Base-by-base conservation (phyloP, 192 early-diverging fungal genomes). In the Podila clonocystis region DNA sequence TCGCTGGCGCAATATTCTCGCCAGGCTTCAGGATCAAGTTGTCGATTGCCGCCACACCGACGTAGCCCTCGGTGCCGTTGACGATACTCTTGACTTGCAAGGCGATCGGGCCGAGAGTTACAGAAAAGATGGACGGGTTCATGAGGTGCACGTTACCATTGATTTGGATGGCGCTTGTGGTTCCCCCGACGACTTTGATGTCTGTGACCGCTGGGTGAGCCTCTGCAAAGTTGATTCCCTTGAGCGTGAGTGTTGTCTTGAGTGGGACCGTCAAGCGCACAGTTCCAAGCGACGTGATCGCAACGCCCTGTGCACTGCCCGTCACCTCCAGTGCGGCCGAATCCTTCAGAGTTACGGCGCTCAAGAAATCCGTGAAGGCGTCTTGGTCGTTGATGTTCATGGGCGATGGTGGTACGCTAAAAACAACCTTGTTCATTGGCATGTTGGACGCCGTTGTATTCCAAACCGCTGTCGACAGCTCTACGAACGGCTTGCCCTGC, bases 131-230 rank as follows among this genome's bases (percentile, higher is more conserved):
- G 17, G 59, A 60, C 1, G 59, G 59, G 30, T 60, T 60, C 15
- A 11, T 30, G 13, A 60, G 29, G 17, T 30, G 28, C 59, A 60
- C 59, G 59, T 60, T 60, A 15, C 59, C 59, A 5, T 7, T 60
- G 59, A 60, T 60, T 15, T 9, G 24, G 15, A 33, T 30, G 15
- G 24, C 15, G 17, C 28, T 30, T 17, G 59, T 60, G 15, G 22
- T 60, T 1, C 59, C 59, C 7, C 59, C 59, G 59, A 60, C 59
- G 30, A 60, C 59, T 15, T 30, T 30, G 22, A 60, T 60, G 59
- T 60, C 59, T 5, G 24, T 60, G 59, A 60, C 59, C 17, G 59
- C 12, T 29, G 59, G 59, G 11, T 30, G 22, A 4, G 24, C 28
- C n/a, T 17, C 17, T 1, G 59, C 22, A 29, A 60, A 30, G 28